These are phyloP conservation scores for Camellia lanceoleosa DNA, from an alignment of 148 eudicot species.

Conservation along the genomic window DNA sequence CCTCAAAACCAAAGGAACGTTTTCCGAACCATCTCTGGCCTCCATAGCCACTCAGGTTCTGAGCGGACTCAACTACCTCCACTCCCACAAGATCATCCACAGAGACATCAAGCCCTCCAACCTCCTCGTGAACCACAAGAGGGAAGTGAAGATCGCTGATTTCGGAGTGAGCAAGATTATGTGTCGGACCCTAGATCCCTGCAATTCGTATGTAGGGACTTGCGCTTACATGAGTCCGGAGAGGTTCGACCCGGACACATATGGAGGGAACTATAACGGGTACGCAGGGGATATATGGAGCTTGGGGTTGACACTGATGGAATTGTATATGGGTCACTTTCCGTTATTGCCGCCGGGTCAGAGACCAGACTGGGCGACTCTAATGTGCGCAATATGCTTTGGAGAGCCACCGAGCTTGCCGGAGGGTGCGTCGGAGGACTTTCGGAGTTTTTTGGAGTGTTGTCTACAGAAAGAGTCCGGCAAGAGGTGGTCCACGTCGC, in stretches of 20 bases:
- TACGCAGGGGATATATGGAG: constrained; percentile 95
- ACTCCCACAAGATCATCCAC: constrained; percentile 76
- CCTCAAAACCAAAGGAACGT: constrained; percentile 28
- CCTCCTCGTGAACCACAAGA: constrained; percentile 40
- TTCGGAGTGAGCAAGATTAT: constrained; percentile 88
- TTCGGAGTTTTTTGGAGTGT: constrained; percentile 41
- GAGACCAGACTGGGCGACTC: constrained; percentile 89
- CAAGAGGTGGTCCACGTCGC: constrained; percentile 43
- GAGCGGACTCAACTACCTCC: constrained; percentile 58
- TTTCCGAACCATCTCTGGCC: constrained; percentile 34
- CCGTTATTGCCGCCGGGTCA: constrained; percentile 70
- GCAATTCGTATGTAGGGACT: constrained; percentile 90
- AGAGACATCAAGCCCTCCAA: constrained; percentile 84
- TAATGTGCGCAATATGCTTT: constrained; percentile 93
- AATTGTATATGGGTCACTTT: constrained; percentile 75
- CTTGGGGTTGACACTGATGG: constrained; percentile 72
- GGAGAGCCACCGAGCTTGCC: constrained; percentile 77
- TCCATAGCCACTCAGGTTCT: constrained; percentile 54
- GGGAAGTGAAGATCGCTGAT: constrained; percentile 78
- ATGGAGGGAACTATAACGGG: constrained; percentile 73
- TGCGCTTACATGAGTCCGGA: constrained; percentile 98
- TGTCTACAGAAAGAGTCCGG: constrained; percentile 51
- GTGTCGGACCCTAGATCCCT: constrained; percentile 74
- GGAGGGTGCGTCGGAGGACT: constrained; percentile 32
- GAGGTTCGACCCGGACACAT: constrained; percentile 83